Base-by-base conservation (phyloP, 2,329 filamentous ascomycete genomes). In the Fusarium oligoseptatum region DNA sequence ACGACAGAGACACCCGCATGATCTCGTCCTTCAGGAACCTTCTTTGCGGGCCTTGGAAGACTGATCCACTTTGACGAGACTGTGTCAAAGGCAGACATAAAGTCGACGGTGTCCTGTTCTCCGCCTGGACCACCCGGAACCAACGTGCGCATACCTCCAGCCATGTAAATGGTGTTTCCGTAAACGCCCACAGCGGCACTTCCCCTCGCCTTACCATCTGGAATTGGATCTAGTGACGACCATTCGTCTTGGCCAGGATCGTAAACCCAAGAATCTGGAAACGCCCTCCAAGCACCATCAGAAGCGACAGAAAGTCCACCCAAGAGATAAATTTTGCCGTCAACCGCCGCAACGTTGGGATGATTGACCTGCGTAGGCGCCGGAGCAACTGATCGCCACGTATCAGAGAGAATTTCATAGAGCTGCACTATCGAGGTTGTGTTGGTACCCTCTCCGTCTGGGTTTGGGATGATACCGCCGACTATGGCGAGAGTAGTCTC, bases 321-420 rank as follows among this genome's bases (percentile, higher is more conserved):
- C 3, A 86, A 75, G 0, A 85, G 58, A 64, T 85, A 85, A 14
- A 85, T 77, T 63, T 82, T 83, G 52, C 79, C 80, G 50, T 81
- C 67, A 3, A 83, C 76, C 0, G 74, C 80, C 8, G 81, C 84
- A 22, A 78, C 80, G 60, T 86, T 86, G 55, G 80, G 76, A 62
- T 85, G 83, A 57, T 84, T 85, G 3, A 83, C 68, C 6, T 75
- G 52, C 0, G 78, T 50, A 0, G 84, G 84, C 0, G 81, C 64
- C 6, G 80, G 73, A 0, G 82, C 72, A 2, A 71, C 78, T 2
- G 60, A 56, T 11, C 56, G 63, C 82, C 82, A 84, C 17, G 73
- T 76, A 55, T 82, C 73, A 15, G 67, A 69, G 2, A 73, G 61
- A n/a, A 80, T 76, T 39, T 80, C 75, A 70, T 83, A 84, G n/a